phyloP scores from a whole-genome alignment of 768 basidiomycete genomes.

The Amanita fuliginea region DNA sequence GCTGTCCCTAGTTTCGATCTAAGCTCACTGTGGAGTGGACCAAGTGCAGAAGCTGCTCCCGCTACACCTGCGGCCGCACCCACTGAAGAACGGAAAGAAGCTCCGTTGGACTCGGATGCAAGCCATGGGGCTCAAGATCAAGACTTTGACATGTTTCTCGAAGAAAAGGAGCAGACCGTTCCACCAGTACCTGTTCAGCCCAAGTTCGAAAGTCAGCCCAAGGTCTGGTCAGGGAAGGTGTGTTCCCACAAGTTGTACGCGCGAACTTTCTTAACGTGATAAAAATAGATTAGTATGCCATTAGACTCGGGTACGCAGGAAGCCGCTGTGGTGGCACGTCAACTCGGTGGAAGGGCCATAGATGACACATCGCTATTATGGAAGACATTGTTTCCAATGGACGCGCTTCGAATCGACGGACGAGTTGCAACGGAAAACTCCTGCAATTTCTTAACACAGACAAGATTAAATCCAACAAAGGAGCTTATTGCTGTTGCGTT shows the following conservation, averaged over 20 bases:
- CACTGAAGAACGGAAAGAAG: constrained; percentile 26
- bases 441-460: constrained; percentile 67
- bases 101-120: constrained; percentile 30
- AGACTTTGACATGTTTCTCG: constrained; percentile 82
- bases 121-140: constrained; percentile 49
- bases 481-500: constrained; percentile 76
- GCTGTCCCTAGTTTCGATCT: constrained; percentile 40
- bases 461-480: constrained; percentile 62
- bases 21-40: constrained; percentile 57
- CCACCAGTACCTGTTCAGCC: constrained; percentile 32
- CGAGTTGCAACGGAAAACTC: constrained; percentile 74
- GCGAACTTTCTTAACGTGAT: not conserved
- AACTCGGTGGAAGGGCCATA: constrained; percentile 66
- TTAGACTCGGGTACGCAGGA: constrained; percentile 60
- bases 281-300: constrained; percentile 63
- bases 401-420: constrained; percentile 68
- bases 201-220: constrained; percentile 42
- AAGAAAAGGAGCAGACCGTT: constrained; percentile 20
- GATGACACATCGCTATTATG: constrained; percentile 51
- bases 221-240: constrained; percentile 73
- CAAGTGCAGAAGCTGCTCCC: constrained; percentile 20
- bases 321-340: constrained; percentile 57
- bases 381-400: constrained; percentile 65
- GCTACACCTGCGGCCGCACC: constrained; percentile 10
- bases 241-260: constrained; percentile 12